These are phyloP conservation scores for Coemansia sp. DNA, from an alignment of 192 early-diverging fungal species.

Conservation along the genomic window DNA sequence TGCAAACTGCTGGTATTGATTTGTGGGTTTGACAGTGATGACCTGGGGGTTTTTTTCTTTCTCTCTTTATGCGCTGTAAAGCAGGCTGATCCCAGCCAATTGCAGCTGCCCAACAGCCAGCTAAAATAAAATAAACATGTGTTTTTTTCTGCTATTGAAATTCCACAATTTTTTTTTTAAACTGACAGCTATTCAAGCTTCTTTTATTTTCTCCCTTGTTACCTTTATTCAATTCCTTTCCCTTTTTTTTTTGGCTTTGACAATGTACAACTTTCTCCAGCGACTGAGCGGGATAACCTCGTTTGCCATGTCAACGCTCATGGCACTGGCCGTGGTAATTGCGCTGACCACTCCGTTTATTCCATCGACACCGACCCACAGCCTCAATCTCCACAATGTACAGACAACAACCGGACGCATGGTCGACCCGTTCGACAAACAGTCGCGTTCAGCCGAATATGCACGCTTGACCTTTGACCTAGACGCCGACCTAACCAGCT, in stretches of 20 bases:
- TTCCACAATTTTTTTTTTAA: not conserved
- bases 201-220: not conserved
- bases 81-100: too few relatives aligned
- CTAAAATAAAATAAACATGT: not conserved
- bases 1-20: too few relatives aligned
- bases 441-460: constrained; percentile 40
- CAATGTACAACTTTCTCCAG: constrained; percentile 56
- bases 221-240: not conserved
- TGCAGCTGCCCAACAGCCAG: not conserved
- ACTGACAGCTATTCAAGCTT: too few relatives aligned
- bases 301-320: constrained; percentile 52
- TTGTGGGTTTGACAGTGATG: too few relatives aligned
- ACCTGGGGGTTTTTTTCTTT: too few relatives aligned
- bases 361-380: constrained; percentile 34
- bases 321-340: constrained; percentile 45
- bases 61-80: too few relatives aligned
- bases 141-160: too few relatives aligned
- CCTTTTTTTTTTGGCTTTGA: not conserved
- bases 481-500: constrained; percentile 46
- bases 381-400: constrained; percentile 32
- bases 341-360: constrained; percentile 37
- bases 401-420: constrained; percentile 45
- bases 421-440: constrained; percentile 40
- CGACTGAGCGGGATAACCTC: constrained; percentile 50
- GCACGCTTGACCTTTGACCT: constrained; percentile 52